Base-by-base conservation (phyloP, 2,329 filamentous ascomycete genomes). In the Parascedosporium putredinis region DNA sequence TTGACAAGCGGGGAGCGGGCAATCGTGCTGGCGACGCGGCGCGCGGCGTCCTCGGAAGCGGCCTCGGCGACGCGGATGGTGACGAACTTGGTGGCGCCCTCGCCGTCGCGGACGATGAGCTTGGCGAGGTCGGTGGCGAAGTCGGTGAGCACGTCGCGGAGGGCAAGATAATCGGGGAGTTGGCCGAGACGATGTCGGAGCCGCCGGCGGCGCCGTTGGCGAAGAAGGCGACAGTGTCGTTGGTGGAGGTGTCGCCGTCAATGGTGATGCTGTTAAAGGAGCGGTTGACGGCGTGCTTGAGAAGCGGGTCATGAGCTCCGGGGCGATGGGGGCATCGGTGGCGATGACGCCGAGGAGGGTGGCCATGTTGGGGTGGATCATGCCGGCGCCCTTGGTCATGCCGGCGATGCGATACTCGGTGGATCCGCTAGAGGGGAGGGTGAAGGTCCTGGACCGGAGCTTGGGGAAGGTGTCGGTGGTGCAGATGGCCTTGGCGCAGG, bases 331-430 rank as follows among this genome's bases (percentile, higher is more conserved):
- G 1, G 85, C 91, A 59, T 98, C 93, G 12, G 93, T 98, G 60
- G 88, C 89, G 60, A 97, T 78, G 53, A 97, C 85, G 49, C 88
- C 89, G 31, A 98, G 81, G 29, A 97, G 78, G 1, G 93, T 98
- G 25, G 89, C 93, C 90, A 98, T 95, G 72, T 98, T 97, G 45
- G 93, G 93, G 63, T 96, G 90, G 65, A 98, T 95, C 93, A 98
- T 98, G 61, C 93, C 93, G 4, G 93, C 93, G 51, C 93, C 93
- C 72, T 98, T 98, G 60, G 91, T 95, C 81, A 95, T 94, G 58
- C 93, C 93, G 10, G 88, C 89, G 46, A 98, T 84, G 58, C 79
- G 77, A 70, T 95, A 98, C 64, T 84, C 82, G 46, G 80, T 73
- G 16, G 74, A 74, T 0, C 86, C 81, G 20, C 45, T 49, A 3